These are phyloP conservation scores for Phytophthora lateralis DNA, from an alignment of 352 stramenopile genomes.

Conservation along the genomic window DNA sequence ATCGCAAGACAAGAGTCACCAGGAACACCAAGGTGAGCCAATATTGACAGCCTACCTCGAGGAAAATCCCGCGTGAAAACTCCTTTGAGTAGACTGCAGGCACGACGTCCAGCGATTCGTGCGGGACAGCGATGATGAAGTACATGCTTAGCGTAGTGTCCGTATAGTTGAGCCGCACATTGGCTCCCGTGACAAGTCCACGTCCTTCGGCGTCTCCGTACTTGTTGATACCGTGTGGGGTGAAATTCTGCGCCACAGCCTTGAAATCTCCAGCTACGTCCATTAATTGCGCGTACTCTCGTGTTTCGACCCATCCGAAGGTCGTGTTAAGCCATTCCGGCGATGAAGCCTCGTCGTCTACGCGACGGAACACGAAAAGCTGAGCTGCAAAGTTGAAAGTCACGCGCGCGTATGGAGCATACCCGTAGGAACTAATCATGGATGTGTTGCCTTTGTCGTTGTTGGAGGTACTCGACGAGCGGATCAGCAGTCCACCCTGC, in stretches of 20 bases:
- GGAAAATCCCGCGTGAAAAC: conserved; percentile 66
- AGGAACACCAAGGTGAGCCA: conserved; percentile 51
- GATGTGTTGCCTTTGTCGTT: conserved; percentile 80
- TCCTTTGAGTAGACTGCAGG: conserved; percentile 74
- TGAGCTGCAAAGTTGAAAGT: conserved; percentile 80
- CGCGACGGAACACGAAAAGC: conserved; percentile 73
- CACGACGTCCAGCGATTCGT: conserved; percentile 65
- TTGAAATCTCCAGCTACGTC: conserved; percentile 67
- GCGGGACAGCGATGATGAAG: conserved; percentile 74
- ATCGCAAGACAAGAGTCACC: conserved; percentile 53
- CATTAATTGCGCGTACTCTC: conserved; percentile 72
- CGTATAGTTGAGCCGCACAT: conserved; percentile 58
- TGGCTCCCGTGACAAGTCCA: conserved; percentile 67
- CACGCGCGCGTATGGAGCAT: conserved; percentile 63
- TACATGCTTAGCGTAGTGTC: conserved; percentile 83
- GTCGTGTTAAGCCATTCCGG: conserved; percentile 71
- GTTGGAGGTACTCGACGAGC: conserved; percentile 66
- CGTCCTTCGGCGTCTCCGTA: conserved; percentile 67
- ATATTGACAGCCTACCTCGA: conserved; percentile 66
- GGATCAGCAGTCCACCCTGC: conserved; percentile 67
- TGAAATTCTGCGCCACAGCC: conserved; percentile 65
- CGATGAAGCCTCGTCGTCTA: conserved; percentile 55
- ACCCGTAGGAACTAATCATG: conserved; percentile 52
- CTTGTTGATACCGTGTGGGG: conserved; percentile 69
- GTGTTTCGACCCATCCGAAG: conserved; percentile 64